Evolutionary conservation across 768 basidiomycete genomes (phyloP), one percentile per base, ranked within the genome.

Genomic region (Psilocybe azurescens): DNA sequence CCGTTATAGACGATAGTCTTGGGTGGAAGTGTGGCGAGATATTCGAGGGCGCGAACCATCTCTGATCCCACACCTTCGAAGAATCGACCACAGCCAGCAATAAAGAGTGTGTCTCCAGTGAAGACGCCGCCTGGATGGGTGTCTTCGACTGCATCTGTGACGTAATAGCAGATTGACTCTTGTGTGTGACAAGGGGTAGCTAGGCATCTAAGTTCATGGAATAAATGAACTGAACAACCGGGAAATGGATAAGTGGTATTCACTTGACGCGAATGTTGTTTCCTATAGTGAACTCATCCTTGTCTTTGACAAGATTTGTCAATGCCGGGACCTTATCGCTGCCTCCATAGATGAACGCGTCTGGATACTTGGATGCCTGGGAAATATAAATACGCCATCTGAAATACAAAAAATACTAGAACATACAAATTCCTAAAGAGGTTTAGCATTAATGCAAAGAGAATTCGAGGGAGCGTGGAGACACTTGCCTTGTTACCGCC

Each of bases 121-220:
- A 99, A 97, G 39, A 98, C 93, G 14, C 82, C 90, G 18, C 90
- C 90, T 0, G 90, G 79, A 62, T 87, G 87, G 28, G 74, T 72
- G 52, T 78, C 68, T 28, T 84, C 75, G 24, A 72, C 65, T 20
- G 79, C 73, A 60, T 82, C 78, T 33, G 90, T 93, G 58, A 88
- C 83, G 72, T 91, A 83, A 80, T 88, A 99, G 80, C 93, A 97
- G 68, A 97, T 96, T 14, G 96, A 97, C 76, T 98, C 97, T 72
- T 93, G 92, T 3, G 97, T 99, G 74, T 98, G 97, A 76, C 95
- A 96, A 1, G 95, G 93, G 1, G 93, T 95, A 28, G 92, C 89
- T 24, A 95, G 77, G 74, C 91, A 93, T 73, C 93, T 92, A 62
- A 13, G 49, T 48, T 63, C 29, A 50, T 56, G 48, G 14, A 47